These are phyloP conservation scores for Saccharomyces hybrid DNA, from an alignment of 1,139 yeast genomes.

Conservation along the genomic window DNA sequence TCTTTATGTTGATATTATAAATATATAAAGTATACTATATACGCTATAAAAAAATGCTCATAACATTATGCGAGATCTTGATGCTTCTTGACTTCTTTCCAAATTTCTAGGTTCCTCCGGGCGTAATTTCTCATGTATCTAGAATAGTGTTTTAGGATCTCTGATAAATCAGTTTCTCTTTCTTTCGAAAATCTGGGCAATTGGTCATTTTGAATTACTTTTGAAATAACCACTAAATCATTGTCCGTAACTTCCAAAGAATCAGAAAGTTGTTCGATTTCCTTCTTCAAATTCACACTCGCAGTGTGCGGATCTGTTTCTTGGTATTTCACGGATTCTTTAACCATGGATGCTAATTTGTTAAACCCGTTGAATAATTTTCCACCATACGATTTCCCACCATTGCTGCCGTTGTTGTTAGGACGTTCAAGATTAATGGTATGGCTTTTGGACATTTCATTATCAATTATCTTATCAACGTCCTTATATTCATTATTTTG, in stretches of 20 bases:
- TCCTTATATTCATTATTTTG: constrained; percentile 32
- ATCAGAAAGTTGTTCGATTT: constrained; percentile 29
- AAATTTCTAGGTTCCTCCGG: constrained; percentile 30
- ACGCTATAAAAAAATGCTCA: background rate
- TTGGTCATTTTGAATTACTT: constrained; percentile 26
- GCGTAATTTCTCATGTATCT: constrained; percentile 30
- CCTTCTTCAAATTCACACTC: constrained; percentile 24
- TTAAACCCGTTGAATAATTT: constrained; percentile 21
- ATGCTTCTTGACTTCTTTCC: constrained; percentile 33
- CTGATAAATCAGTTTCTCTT: constrained; percentile 26
- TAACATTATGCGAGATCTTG: constrained; percentile 5
- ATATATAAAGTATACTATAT: background rate
- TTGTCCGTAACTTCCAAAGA: constrained; percentile 27
- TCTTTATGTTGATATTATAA: background rate
- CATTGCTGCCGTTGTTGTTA: constrained; percentile 11
- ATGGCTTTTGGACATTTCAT: constrained; percentile 9
- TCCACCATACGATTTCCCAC: constrained; percentile 17
- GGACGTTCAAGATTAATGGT: constrained; percentile 27
- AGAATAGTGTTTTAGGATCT: constrained; percentile 23
- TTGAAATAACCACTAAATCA: constrained; percentile 31
- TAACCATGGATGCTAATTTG: constrained; percentile 32
- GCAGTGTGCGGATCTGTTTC: constrained; percentile 25
- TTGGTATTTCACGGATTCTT: constrained; percentile 31
- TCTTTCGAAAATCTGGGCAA: constrained; percentile 23
- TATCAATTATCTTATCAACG: constrained; percentile 27